Conservation (phyloP, 352 stramenopile genomes). For the Aphanomyces invadans region DNA sequence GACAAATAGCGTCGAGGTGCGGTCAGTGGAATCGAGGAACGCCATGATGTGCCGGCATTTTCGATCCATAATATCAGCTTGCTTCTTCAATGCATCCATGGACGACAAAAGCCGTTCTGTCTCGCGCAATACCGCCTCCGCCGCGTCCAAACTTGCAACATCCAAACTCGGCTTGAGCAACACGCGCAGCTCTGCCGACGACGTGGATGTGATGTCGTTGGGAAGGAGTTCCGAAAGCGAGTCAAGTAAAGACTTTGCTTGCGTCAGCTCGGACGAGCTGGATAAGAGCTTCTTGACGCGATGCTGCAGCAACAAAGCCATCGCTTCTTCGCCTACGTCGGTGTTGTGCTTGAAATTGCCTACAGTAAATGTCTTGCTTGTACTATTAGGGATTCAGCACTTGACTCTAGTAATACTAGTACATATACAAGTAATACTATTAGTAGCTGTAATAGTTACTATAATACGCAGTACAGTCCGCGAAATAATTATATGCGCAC, state of each 20-base stretch:
- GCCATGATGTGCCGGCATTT: slow-evolving; percentile 12
- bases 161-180: slow-evolving; percentile 3
- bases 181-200: not conserved
- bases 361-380: too few species aligned
- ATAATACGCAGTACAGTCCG: too few species aligned
- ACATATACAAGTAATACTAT: too few species aligned
- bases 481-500: too few species aligned
- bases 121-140: slow-evolving; percentile 8
- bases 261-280: not conserved
- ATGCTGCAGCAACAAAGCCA: slow-evolving; percentile 17
- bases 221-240: slow-evolving; percentile 2
- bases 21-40: slow-evolving; percentile 19
- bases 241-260: slow-evolving; percentile 5
- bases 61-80: slow-evolving; percentile 11
- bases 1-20: slow-evolving; percentile 13
- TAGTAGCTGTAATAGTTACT: too few species aligned
- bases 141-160: slow-evolving; percentile 3
- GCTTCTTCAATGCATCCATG: slow-evolving; percentile 1
- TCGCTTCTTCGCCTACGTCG: too few species aligned
- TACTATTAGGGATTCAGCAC: too few species aligned
- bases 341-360: too few species aligned
- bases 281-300: slow-evolving; percentile 24
- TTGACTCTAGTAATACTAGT: too few species aligned
- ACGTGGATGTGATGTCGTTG: not conserved
- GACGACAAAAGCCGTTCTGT: not conserved